Base-by-base conservation (phyloP, 352 stramenopile genomes). In the Globisporangium spiculum region DNA sequence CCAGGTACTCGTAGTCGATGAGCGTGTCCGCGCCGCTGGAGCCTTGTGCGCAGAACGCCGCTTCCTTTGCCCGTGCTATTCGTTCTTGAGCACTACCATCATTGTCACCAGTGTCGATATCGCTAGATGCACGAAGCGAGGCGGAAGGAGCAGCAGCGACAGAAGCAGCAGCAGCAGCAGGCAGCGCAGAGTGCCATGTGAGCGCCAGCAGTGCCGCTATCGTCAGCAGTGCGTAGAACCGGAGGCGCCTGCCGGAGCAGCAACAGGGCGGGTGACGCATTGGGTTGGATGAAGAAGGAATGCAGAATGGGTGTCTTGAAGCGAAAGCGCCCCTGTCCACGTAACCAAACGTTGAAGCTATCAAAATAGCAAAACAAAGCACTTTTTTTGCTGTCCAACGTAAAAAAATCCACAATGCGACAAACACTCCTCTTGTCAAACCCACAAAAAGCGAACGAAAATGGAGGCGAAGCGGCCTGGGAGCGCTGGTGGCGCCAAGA, bases 1-100 rank as follows among this genome's bases (percentile, higher is more conserved):
- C 84, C 50, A 90, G 48, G 27, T 80, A 78, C 57, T 90, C 76
- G 67, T 92, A 94, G 72, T 94, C 80, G 36, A 94, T 57, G 27
- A 92, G 79, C 69, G 71, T 89, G 62, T 78, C 70, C 4, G 60
- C 60, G 3, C 56, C 67, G 38, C 66, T 71, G 16, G 66, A 54
- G 1, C 66, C 66, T 16, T 22, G 36, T 20, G 38, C 52, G 6
- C 66, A 71, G 44, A 52, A 52, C 18, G 18, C 6, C 44, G 18
- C 18, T 24, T 52, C 18, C 2, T 52, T 24, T 12, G 44, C 18
- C 10, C 22, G 2, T 24, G 18, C 20, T 52, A 24, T 52, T 52
- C 44, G 16, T 9, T 24, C 18, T 22, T 52, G 44, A 20, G 44
- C 44, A 50, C 0, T 18, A 18, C 41, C 41, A 1, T n/a, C 41